A percentile compares a stretch with the other conserved stretches of the same genome.
These are phyloP conservation scores for Penicillium sumatraense DNA, from an alignment of 2,329 filamentous ascomycete species.

Conservation along the genomic window DNA sequence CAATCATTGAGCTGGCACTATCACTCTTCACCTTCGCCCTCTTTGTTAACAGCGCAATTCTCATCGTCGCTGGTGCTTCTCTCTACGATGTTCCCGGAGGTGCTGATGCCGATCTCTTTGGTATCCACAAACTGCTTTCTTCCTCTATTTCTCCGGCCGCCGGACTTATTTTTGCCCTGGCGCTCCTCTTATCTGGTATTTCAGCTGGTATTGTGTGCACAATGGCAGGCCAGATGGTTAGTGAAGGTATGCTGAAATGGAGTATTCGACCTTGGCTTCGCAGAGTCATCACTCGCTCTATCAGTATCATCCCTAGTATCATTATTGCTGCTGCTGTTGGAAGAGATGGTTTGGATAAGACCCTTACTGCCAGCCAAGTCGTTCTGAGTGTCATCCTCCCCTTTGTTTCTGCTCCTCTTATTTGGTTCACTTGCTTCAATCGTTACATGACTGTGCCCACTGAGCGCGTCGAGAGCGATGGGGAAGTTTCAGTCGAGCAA, in stretches of 20 bases:
- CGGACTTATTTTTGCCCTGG: conserved; percentile 82
- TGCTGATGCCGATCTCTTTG: conserved; percentile 75
- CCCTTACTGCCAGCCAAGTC: conserved; percentile 78
- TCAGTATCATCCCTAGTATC: conserved; percentile 81
- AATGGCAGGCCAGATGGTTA: conserved; percentile 87
- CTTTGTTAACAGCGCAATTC: conserved; percentile 81
- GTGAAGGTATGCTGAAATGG: conserved; percentile 80
- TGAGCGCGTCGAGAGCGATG: conserved; percentile 44
- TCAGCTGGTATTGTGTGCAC: conserved; percentile 87
- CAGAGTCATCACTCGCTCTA: conserved; percentile 74
- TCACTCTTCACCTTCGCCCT: conserved; percentile 82
- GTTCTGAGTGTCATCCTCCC: conserved; percentile 78
- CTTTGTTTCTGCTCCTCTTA: conserved; percentile 79
- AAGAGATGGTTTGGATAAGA: conserved; percentile 68
- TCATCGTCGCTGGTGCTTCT: conserved; percentile 79
- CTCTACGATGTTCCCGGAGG: conserved; percentile 68
- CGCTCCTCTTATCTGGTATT: conserved; percentile 77
- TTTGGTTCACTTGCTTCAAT: conserved; percentile 81
- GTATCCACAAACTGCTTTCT: conserved; percentile 75
- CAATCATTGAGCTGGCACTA: conserved; percentile 70
- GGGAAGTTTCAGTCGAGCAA: conserved; percentile 30
- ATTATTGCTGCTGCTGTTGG: conserved; percentile 82
- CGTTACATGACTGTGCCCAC: conserved; percentile 76
- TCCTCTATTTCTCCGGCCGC: conserved; percentile 72
- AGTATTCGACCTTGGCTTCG: conserved; percentile 76